phyloP scores from a whole-genome alignment of 345 rosid genomes.

The Rhizophora apiculata region DNA sequence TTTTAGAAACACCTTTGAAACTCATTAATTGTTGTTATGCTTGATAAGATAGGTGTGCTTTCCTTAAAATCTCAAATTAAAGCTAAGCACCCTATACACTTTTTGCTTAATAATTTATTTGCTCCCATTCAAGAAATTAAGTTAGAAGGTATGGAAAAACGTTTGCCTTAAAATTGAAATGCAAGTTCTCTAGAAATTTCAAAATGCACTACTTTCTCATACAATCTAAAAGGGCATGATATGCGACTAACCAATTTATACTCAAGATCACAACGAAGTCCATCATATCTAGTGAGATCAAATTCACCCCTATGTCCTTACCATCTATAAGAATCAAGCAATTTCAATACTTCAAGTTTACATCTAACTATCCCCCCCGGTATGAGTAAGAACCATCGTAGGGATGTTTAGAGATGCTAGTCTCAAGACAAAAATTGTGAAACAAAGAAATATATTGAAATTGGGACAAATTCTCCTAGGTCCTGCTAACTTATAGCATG shows the following conservation, averaged over 20 bases:
- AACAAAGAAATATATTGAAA: background rate
- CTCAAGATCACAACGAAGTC: background rate
- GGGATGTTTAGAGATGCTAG: background rate
- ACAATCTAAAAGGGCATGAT: background rate
- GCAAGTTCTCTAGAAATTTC: too few species aligned
- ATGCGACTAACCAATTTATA: background rate
- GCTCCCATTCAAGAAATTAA: too few species aligned
- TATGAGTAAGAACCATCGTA: background rate
- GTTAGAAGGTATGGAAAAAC: background rate
- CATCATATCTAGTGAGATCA: background rate
- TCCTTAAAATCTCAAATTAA: background rate
- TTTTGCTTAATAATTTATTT: background rate
- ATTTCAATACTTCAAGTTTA: background rate
- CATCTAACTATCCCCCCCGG: too few species aligned
- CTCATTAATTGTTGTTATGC: background rate
- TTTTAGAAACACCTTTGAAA: background rate
- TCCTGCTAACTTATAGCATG: background rate
- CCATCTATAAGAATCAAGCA: background rate
- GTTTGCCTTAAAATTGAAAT: background rate
- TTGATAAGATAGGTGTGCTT: background rate
- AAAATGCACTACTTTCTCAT: background rate
- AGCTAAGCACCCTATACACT: background rate
- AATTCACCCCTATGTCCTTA: background rate
- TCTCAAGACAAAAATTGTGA: background rate
- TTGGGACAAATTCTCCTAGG: too few species aligned